phyloP scores from a whole-genome alignment of 2,329 filamentous ascomycete species.

The Verticillium albo-atrum region DNA sequence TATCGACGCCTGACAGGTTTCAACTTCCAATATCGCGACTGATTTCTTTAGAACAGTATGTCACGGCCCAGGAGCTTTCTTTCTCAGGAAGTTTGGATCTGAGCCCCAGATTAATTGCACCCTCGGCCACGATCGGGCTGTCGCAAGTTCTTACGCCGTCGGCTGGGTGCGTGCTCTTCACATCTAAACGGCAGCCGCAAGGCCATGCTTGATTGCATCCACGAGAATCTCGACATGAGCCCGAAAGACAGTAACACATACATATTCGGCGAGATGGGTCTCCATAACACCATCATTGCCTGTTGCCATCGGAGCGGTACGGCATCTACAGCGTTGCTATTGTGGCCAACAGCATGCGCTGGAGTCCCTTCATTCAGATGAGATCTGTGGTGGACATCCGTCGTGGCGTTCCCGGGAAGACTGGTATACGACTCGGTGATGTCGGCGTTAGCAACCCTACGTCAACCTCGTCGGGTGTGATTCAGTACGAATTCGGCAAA shows the following conservation, averaged over 20 bases:
- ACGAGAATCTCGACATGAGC: constrained; percentile 10
- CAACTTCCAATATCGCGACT: too few species aligned
- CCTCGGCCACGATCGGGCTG: too few species aligned
- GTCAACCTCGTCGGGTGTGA: neutral
- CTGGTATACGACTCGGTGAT: constrained; percentile 21
- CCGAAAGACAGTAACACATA: constrained; percentile 15
- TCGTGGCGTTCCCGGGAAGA: constrained; percentile 12
- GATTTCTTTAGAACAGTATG: too few species aligned
- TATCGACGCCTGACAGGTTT: too few species aligned
- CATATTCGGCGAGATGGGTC: constrained; percentile 13
- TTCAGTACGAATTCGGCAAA: constrained; percentile 4
- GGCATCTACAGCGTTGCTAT: constrained; percentile 20
- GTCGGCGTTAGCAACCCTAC: constrained; percentile 15
- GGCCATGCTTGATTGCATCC: constrained; percentile 22
- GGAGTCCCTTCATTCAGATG: constrained; percentile 18
- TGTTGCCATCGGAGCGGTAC: constrained; percentile 19
- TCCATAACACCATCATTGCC: constrained; percentile 30
- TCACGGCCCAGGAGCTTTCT: too few species aligned
- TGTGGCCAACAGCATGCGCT: constrained; percentile 21
- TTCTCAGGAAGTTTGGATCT: too few species aligned
- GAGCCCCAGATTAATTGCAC: too few species aligned
- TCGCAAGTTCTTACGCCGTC: constrained; percentile 25
- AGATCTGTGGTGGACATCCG: constrained; percentile 21
- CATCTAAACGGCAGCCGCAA: constrained; percentile 21
- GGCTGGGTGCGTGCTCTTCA: constrained; percentile 27